These are phyloP conservation scores for Stromatinia cepivora DNA, from an alignment of 2,329 filamentous ascomycete species.

Conservation along the genomic window DNA sequence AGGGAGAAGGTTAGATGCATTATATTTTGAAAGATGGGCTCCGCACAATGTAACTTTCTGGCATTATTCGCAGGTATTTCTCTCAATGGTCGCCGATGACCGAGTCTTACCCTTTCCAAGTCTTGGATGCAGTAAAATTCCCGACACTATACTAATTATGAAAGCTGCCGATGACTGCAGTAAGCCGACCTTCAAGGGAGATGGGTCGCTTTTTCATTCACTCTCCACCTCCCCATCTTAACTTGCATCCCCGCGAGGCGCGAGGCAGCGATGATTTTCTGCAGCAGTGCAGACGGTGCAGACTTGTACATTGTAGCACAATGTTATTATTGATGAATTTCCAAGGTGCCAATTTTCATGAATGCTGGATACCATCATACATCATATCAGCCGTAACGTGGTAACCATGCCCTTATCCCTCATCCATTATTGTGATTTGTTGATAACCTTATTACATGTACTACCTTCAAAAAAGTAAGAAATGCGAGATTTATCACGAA, in stretches of 20 bases:
- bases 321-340: constrained; percentile 3
- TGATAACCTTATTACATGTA: background rate
- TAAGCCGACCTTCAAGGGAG: background rate
- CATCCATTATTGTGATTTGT: background rate
- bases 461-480: background rate
- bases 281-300: background rate
- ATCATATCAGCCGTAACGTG: background rate
- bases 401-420: background rate
- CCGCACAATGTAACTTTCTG: background rate
- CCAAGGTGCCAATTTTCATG: background rate
- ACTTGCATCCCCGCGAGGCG: constrained; percentile 5
- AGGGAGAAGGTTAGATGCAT: constrained; percentile 3
- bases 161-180: background rate
- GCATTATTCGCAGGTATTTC: background rate
- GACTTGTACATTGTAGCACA: background rate
- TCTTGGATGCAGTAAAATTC: constrained; percentile 1
- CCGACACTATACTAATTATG: constrained; percentile 4
- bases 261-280: constrained; percentile 14
- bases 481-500: constrained; percentile 13
- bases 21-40: background rate
- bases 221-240: background rate
- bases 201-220: background rate
- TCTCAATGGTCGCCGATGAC: constrained; percentile 18
- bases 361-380: background rate
- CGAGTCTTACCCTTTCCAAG: constrained; percentile 7